Conservation (phyloP, 2,329 filamentous ascomycete genomes). For the Talaromyces piceae region DNA sequence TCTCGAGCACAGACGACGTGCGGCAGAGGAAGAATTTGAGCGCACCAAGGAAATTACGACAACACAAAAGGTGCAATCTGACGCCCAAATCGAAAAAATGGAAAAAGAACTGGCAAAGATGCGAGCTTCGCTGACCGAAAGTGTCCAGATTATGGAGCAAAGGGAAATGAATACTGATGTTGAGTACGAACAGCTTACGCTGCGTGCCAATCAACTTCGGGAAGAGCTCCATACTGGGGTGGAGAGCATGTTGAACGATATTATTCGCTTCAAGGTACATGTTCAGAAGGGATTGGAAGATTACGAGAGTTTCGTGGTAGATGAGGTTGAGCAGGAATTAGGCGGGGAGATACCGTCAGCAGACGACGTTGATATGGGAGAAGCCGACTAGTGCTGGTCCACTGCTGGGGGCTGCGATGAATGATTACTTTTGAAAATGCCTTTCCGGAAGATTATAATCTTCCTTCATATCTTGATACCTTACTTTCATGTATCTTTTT, state of each 20-base stretch:
- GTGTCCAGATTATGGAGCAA: constrained; percentile 86
- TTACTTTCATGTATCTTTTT: constrained; percentile 9
- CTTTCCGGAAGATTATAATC: background rate
- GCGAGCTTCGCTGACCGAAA: constrained; percentile 74
- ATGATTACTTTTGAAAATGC: background rate
- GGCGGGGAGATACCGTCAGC: constrained; percentile 51
- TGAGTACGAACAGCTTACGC: constrained; percentile 88
- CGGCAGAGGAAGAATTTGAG: constrained; percentile 88
- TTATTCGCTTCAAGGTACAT: constrained; percentile 98
- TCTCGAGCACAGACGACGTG: constrained; percentile 76
- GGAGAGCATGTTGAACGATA: constrained; percentile 90
- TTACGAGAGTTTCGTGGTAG: constrained; percentile 87
- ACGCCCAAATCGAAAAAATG: constrained; percentile 96
- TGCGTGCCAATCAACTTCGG: constrained; percentile 73
- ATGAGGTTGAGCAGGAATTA: constrained; percentile 82
- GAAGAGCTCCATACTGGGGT: constrained; percentile 97
- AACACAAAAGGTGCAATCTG: constrained; percentile 78
- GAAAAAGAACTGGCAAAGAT: constrained; percentile 96
- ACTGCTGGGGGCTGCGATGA: background rate
- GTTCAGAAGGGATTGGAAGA: constrained; percentile 87
- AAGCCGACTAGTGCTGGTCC: background rate
- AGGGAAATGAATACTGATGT: constrained; percentile 94
- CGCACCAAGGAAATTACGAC: constrained; percentile 82
- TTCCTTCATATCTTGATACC: constrained; percentile 1
- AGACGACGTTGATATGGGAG: constrained; percentile 21